Base-by-base conservation (phyloP, 305 asterid genomes). In the Ilex paraguariensis region DNA sequence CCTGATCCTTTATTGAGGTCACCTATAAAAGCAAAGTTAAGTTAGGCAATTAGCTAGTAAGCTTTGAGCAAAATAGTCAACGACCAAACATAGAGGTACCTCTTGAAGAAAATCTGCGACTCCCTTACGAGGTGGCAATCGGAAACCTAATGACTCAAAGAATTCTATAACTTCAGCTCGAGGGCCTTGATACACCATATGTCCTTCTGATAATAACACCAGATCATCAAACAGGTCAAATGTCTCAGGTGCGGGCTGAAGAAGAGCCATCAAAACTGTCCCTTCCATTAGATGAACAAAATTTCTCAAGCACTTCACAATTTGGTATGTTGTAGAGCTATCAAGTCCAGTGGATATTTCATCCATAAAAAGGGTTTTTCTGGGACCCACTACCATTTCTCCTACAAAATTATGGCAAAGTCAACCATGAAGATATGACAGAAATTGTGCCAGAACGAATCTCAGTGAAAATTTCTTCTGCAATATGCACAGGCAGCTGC, bases 271-370 rank as follows among this genome's bases (percentile, higher is more conserved):
- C 58, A 88, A 55, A 73, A 88, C 81, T 7, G 98, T 88, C 76
- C 88, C 96, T 48, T 88, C 95, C 95, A 91, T 88, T 40, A 82
- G 56, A 82, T 91, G 95, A 63, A 84, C 96, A 73, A 88, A 91
- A 69, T 91, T 88, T 69, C 84, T 78, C 66, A 83, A 48, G 72
- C 98, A 91, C 63, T 88, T 88, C 54, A 91, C 95, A 14, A 91
- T 88, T 69, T 91, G 98, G 82, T 73, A 91, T 11, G 96, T 91
- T 4, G 96, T 88, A 31, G 96, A 86, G 81, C 96, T 91, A 78
- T 91, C 98, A 32, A 91, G 98, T 52, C 96, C 96, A 55, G 98
- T 91, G 6, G 96, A 88, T 76, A 91, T 91, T 77, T 91, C 96
- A 81, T 91, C 98, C 98, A 91, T 88, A 66, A 88, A 86, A 64